Base-by-base conservation (phyloP, 192 early-diverging fungal genomes). In the Haplosporangium gracile region DNA sequence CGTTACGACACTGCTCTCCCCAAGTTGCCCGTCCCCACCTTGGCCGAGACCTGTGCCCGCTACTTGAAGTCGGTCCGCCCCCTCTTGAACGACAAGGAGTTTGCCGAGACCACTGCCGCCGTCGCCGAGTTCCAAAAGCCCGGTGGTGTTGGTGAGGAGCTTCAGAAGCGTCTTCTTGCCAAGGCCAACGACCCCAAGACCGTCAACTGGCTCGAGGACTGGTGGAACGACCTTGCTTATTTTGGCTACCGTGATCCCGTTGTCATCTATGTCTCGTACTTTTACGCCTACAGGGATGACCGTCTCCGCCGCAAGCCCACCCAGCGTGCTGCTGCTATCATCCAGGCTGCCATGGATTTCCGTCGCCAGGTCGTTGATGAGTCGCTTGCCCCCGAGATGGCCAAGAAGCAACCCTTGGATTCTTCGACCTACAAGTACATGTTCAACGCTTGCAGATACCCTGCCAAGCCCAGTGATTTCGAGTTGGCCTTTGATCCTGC, bases 221-320 rank as follows among this genome's bases (percentile, higher is more conserved):
- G 98, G 98, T 99, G 98, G 98, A 96, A 96, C 83, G 97, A 97
- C 73, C 92, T 95, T 70, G 96, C 97, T 76, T 99, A 99, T 90
- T 93, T 95, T 89, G 96, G 93, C 38, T 99, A 98, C 92, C 94
- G 98, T 75, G 98, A 99, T 82, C 96, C 98, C 18, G 96, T 98
- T n/a, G 96, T 97, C 53, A 92, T 98, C 83, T 96, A 96, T 81
- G 98, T 99, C 74, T 97, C 95, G 82, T 99, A 99, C 93, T 99
- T 99, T 83, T 99, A 95, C 90, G 92, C 94, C 68, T 98, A 96
- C 90, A 94, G 94, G 88, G 97, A 99, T 87, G 97, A 98, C 88
- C 93, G 92, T 87, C 81, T 93, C 68, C 93, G 96, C 68, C 94
- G 90, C 87, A 89, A 93, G 60, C 93, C 95, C 74, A 95, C 95